A percentile compares a stretch with the other conserved stretches of the same genome.
These are phyloP conservation scores for Daldinia sp. DNA, from an alignment of 2,329 filamentous ascomycete genomes.

Conservation along the genomic window DNA sequence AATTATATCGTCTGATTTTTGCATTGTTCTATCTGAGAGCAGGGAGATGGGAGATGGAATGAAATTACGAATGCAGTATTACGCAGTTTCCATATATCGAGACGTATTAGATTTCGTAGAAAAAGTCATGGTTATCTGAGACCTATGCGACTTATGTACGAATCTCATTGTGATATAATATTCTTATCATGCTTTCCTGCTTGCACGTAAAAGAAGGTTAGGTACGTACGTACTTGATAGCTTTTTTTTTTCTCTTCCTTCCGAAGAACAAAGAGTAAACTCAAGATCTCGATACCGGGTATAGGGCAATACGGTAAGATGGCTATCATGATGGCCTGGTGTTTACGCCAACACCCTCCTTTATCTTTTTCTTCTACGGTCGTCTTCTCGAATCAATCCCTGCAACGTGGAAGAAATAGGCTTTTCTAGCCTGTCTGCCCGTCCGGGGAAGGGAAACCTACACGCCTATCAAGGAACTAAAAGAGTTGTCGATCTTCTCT, in stretches of 20 bases:
- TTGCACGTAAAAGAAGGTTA: background rate
- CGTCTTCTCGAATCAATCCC: constrained; percentile 7
- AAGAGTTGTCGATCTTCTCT: constrained; percentile 16
- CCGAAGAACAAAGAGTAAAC: background rate
- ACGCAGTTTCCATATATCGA: constrained; percentile 3
- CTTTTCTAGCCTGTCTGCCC: constrained; percentile 34
- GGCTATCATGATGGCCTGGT: background rate
- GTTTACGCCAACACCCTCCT: constrained; percentile 3
- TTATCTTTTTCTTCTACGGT: constrained; percentile 5
- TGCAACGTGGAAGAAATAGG: constrained; percentile 27
- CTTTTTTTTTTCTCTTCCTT: too few species aligned
- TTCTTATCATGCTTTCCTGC: background rate
- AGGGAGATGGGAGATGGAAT: background rate
- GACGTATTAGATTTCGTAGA: background rate
- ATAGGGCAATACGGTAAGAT: background rate
- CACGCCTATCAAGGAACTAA: constrained; percentile 21
- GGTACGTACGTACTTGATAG: too few species aligned
- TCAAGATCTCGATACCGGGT: background rate
- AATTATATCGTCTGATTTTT: too few species aligned
- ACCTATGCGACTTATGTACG: background rate
- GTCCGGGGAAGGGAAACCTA: constrained; percentile 28
- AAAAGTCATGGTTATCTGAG: background rate
- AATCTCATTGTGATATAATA: background rate
- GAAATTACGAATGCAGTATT: background rate
- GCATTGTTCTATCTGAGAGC: too few species aligned